Conservation (phyloP, 2,329 filamentous ascomycete species). For the Fusarium nodosum region DNA sequence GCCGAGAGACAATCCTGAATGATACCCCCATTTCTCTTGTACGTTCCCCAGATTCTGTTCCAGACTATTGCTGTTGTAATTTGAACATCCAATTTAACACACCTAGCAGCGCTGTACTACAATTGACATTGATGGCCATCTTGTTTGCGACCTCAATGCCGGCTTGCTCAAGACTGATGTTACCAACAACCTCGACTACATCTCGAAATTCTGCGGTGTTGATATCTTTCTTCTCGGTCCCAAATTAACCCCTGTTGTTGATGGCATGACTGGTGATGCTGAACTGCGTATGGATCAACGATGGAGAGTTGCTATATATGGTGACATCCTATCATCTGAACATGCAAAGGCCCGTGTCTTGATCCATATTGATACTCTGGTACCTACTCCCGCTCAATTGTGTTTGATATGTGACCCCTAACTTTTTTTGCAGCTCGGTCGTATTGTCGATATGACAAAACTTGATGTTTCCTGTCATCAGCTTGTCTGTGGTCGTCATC, state of each 20-base stretch:
- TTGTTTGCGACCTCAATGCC: constrained; percentile 81
- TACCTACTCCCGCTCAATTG: constrained; percentile 56
- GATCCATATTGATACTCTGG: constrained; percentile 97
- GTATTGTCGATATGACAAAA: constrained; percentile 82
- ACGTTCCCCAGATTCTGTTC: constrained; percentile 58
- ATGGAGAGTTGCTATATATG: constrained; percentile 93
- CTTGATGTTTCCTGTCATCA: constrained; percentile 91
- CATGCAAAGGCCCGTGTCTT: constrained; percentile 96
- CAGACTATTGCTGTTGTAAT: background rate
- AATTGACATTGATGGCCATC: constrained; percentile 91
- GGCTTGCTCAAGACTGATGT: constrained; percentile 81
- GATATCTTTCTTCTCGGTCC: constrained; percentile 97
- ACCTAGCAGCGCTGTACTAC: constrained; percentile 82
- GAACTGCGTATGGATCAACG: constrained; percentile 90
- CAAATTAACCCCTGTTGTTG: constrained; percentile 83
- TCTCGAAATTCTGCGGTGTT: constrained; percentile 89
- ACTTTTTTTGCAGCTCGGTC: constrained; percentile 69
- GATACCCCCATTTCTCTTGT: constrained; percentile 94
- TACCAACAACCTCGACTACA: constrained; percentile 86
- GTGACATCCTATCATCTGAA: constrained; percentile 93
- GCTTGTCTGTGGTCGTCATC: constrained; percentile 89
- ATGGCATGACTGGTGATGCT: constrained; percentile 80
- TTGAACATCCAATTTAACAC: constrained; percentile 25
- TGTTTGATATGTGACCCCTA: constrained; percentile 22
- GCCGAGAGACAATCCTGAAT: constrained; percentile 89